phyloP scores from a whole-genome alignment of 768 basidiomycete species.

The Amanita phalloides region DNA sequence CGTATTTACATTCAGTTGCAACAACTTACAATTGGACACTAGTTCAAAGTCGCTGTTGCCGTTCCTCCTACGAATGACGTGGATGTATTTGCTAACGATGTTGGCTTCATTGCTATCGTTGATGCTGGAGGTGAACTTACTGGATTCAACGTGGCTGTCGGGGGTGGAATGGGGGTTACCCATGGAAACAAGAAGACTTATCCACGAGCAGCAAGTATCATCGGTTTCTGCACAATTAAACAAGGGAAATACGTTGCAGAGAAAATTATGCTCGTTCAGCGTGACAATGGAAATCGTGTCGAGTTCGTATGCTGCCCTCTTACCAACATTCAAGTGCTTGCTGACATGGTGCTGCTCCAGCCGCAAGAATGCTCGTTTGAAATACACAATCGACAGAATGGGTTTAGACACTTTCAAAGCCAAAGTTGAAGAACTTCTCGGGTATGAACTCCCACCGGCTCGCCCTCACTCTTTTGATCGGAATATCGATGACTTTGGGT shows the following conservation, averaged over 20 bases:
- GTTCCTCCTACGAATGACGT: constrained; percentile 96
- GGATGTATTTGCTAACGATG: constrained; percentile 90
- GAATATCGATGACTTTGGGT: constrained; percentile 93
- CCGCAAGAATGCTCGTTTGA: constrained; percentile 81
- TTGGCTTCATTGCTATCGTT: constrained; percentile 94
- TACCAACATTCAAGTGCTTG: background rate
- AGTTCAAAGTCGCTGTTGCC: constrained; percentile 97
- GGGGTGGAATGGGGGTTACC: constrained; percentile 99
- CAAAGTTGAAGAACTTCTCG: constrained; percentile 85
- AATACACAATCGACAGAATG: constrained; percentile 97
- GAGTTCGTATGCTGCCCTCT: constrained; percentile 48
- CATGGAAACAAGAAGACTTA: constrained; percentile 99
- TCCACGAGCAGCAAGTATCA: constrained; percentile 75
- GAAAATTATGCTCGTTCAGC: constrained; percentile 86
- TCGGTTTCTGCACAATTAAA: constrained; percentile 89
- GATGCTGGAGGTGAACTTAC: constrained; percentile 62
- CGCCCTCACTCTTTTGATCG: constrained; percentile 74
- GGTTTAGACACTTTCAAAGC: constrained; percentile 78
- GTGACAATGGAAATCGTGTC: constrained; percentile 90
- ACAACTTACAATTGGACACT: constrained; percentile 6
- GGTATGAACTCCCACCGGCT: constrained; percentile 63
- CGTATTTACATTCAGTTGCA: background rate
- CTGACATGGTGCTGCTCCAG: constrained; percentile 18
- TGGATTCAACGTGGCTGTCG: constrained; percentile 91
- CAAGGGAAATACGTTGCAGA: constrained; percentile 84